Base-by-base conservation (phyloP, 1,284 basidiomycete genomes). In the Papiliotrema fonsecae region DNA sequence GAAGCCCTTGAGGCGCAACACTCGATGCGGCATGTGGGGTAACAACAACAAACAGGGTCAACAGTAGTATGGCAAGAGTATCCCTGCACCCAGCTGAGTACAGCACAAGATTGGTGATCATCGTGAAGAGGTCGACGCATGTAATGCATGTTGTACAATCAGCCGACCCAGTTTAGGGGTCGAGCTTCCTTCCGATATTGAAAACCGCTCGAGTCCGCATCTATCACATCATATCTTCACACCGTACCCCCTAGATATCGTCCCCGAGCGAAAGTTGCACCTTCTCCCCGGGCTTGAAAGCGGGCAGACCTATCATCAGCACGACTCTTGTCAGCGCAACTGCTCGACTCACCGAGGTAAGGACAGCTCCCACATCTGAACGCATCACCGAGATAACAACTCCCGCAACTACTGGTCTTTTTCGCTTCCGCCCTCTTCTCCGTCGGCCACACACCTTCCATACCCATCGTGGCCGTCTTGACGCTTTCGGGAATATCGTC, bases 211-310 rank as follows among this genome's bases (percentile, higher is more conserved):
- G n/a, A n/a, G n/a, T n/a, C n/a, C n/a, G n/a, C n/a, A n/a, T n/a
- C n/a, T n/a, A n/a, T n/a, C n/a, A n/a, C n/a, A n/a, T n/a, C n/a
- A n/a, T n/a, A n/a, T n/a, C n/a, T n/a, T n/a, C n/a, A n/a, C n/a
- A n/a, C n/a, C n/a, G n/a, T n/a, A n/a, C n/a, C n/a, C 18, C 21
- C 41, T 58, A 92, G 57, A 92, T 82, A 71, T 94, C 90, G 71
- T 93, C 90, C 82, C 79, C 82, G 55, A 90, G 79, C 67, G 82
- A 68, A 32, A 81, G 72, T 64, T 92, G 85, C 36, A 97, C 91
- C 77, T 96, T 93, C 78, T 97, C 90, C 47, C 96, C 96, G 1
- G 96, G 94, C 75, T 96, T 89, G 77, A 99, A 98, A 4, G 94
- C 90, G 43, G 96, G 96, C 39, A 98, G 80, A 58, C 94, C 92